These are phyloP conservation scores for Lasiosphaeria miniovina DNA, from an alignment of 495 filamentous ascomycete species.

Conservation along the genomic window DNA sequence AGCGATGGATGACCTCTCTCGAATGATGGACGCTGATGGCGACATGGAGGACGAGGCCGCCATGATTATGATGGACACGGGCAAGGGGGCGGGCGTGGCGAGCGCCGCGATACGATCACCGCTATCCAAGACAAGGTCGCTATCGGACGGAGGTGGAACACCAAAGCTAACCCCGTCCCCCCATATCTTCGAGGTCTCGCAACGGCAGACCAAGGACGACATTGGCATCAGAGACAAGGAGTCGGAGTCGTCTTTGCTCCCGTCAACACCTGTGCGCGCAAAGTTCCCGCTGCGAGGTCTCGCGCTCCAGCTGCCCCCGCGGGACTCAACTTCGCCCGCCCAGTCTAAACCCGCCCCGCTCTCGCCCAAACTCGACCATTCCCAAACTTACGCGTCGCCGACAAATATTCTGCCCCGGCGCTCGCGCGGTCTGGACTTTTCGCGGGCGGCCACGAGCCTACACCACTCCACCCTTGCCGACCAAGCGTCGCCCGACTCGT, in stretches of 20 bases:
- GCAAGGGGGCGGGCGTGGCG: not conserved
- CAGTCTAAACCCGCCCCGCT: constrained; percentile 62
- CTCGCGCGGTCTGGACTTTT: constrained; percentile 85
- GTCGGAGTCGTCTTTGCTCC: constrained; percentile 18
- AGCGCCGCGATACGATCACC: constrained; percentile 10
- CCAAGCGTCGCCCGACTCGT: constrained; percentile 89
- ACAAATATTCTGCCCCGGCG: constrained; percentile 77
- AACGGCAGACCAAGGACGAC: constrained; percentile 76
- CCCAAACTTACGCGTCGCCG: constrained; percentile 77
- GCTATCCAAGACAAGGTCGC: constrained; percentile 41
- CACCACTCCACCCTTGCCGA: constrained; percentile 93
- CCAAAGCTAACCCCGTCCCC: constrained; percentile 64
- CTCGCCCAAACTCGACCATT: constrained; percentile 80
- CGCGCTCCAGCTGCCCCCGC: constrained; percentile 70
- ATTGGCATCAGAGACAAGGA: constrained; percentile 49
- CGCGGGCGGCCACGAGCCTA: constrained; percentile 88
- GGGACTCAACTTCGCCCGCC: constrained; percentile 39
- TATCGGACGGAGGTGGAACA: constrained; percentile 50
- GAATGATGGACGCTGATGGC: constrained; percentile 28
- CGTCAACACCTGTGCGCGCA: constrained; percentile 56
- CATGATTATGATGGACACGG: constrained; percentile 17
- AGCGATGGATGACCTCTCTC: constrained; percentile 21
- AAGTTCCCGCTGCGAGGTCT: constrained; percentile 58
- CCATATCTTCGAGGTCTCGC: constrained; percentile 54
- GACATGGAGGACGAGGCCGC: constrained; percentile 15